Evolutionary conservation across 2,329 filamentous ascomycete species (phyloP), one percentile per base, ranked within the genome.

Genomic region (Clonostachys byssicola): DNA sequence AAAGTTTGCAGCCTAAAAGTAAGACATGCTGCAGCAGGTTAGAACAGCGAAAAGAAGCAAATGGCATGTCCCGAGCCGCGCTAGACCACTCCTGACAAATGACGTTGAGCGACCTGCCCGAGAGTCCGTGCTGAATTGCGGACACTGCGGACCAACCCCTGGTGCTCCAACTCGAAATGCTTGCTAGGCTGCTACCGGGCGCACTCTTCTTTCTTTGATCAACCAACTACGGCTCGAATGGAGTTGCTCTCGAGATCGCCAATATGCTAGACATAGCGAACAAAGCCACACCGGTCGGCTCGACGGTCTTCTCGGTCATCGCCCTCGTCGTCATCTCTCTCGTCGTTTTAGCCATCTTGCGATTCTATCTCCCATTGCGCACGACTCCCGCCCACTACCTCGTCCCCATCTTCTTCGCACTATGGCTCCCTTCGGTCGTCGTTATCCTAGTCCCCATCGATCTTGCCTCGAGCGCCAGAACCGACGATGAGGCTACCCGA

Each of bases 391-490:
- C 86, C 50, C 96, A 95, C 67, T 84, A 97, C 44, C 78, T 91
- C 44, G 79, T 96, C 2, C 92, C 94, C 35, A 90, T 99, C 52
- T 99, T 99, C 72, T 87, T 99, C 55, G 90, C 92, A n/a, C 79
- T 99, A 56, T 92, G 89, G 61, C 81, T 99, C 6, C 95, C 94
- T 12, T 89, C 90, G 42, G 92, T 88, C 65, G 92, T 95, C 60
- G 83, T 97, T 20, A 75, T 99, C 20, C 81, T 99, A 18, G 91
- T 99, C 7, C 94, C 94, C 6, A 95, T 99, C 65, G 94, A 99
- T 67, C 83, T 99, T 54, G 92, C 92, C 2, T 96, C 92, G 7
- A 92, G 82, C 61, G 86, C 89, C 18, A 79, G 83, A 43, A 83
- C 84, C 44, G 84, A 88, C 50, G 86, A 88, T 65, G 83, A 80